Evolutionary conservation across 345 rosid genomes (phyloP), one percentile per base, ranked within the genome.

Genomic region (Fremontodendron californicum): DNA sequence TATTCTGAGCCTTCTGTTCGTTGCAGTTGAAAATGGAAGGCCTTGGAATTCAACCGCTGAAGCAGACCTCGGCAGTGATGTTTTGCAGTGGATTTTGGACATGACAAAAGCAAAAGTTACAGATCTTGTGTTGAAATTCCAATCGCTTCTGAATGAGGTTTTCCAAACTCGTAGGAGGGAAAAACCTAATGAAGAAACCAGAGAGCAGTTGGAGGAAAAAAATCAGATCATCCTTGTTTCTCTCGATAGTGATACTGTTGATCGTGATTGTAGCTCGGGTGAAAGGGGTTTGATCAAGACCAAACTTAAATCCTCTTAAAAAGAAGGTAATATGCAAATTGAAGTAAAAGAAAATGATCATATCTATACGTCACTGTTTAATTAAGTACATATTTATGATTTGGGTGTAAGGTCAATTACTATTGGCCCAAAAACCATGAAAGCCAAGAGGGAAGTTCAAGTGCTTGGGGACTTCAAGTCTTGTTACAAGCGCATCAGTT

Each of bases 361-460:
- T 33, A n/a, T n/a, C n/a, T n/a, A n/a, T n/a, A n/a, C n/a, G n/a
- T n/a, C 35, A 33, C 35, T 33, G 35, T 33, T 33, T 3, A 33
- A 33, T 40, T 40, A 40, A 46, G 18, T 46, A 46, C 51, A 46
- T 64, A 9, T 35, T 37, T 35, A 35, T 7, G 19, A 64, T 0
- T 61, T 61, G 0, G 40, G 62, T 6, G 57, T 9, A 45, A 46
- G 23, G 21, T 73, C 35, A 23, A 46, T 9, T 58, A 33, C 21
- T 69, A 5, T 72, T 58, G 58, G 89, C 86, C 99, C 98, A 95
- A 76, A 95, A 89, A 39, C 98, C 99, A 73, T 93, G 99, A 81
- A 95, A 95, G 0, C 94, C 99, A 73, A 95, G 86, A 1, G 98
- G 99, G 81, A 95, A 91, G 42, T 91, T 93, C 40, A 91, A 78